These are phyloP conservation scores for Metschnikowia vanudenii DNA, from an alignment of 805 yeast species.

Conservation along the genomic window DNA sequence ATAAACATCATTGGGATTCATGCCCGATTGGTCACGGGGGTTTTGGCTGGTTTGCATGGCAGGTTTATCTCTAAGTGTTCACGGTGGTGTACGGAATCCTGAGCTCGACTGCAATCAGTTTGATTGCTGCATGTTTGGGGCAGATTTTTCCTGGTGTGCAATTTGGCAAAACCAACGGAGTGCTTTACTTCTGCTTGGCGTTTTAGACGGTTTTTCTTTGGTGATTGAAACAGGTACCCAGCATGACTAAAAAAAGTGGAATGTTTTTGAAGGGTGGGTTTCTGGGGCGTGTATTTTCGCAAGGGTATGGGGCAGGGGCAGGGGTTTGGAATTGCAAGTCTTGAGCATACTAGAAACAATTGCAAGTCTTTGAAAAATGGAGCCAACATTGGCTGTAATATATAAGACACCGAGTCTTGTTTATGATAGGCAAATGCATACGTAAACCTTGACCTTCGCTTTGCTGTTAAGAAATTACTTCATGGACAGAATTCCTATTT, in stretches of 20 bases:
- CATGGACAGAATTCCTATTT: no score
- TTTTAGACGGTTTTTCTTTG: conserved; percentile 13
- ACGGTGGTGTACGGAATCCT: conserved; percentile 57
- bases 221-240: conserved; percentile 13
- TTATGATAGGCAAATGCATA: no score
- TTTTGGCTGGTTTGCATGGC: conserved; percentile 40
- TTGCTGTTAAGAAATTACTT: no score
- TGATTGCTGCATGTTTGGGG: conserved; percentile 68
- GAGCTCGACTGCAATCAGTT: conserved; percentile 60
- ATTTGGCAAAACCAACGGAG: conserved; percentile 68
- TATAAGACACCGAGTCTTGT: no score
- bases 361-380: no score
- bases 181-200: conserved; percentile 44
- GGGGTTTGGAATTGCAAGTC: conserved; percentile 14
- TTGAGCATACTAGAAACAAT: no score
- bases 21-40: conserved; percentile 32
- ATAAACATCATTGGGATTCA: conserved; percentile 45
- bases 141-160: conserved; percentile 59
- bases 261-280: conserved; percentile 13
- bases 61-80: conserved; percentile 54
- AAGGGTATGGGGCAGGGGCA: conserved; percentile 17
- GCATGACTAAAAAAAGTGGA: conserved; percentile 14
- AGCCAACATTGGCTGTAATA: no score
- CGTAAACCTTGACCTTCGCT: no score
- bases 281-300: conserved; percentile 8